Evolutionary conservation across 768 basidiomycete species (phyloP), one percentile per base, ranked within the genome.

Genomic region (Mycena galopus): DNA sequence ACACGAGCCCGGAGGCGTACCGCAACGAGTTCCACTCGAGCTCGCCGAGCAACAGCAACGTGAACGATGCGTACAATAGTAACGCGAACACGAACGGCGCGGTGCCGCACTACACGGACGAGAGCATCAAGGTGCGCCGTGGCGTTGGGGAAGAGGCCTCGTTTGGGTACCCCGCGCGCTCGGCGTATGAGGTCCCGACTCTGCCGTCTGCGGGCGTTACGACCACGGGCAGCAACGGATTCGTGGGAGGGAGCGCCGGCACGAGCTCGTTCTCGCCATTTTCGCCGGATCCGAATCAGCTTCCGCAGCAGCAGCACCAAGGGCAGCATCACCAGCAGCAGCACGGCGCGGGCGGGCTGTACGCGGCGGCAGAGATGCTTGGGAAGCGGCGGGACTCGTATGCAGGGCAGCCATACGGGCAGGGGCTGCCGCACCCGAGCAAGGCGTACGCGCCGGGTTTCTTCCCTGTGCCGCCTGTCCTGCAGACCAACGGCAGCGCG

Each of bases 361-460:
- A 69, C 67, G 57, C 73, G 23, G 58, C 73, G 63, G 61, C 65
- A 50, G 71, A 75, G 50, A 12, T 75, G 67, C 64, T 75, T 70
- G 79, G 79, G 53, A 72, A 80, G 74, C 79, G 80, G 51, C 85
- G 83, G 71, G 85, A 83, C 64, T 82, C 81, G 33, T 80, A 74
- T 47, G 78, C 79, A 42, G 79, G 12, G 60, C 23, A 19, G 2
- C 4, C 79, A 57, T 16, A 37, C 35, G 35, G 12, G 39, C 39
- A 42, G 77, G 82, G 44, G 82, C 79, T 89, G 59, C 82, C 88
- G 25, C 88, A 89, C 70, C 80, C 84, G 11, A 85, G 86, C 55
- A 88, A 88, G 78, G 81, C 83, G 65, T 91, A 86, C 74, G 82
- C 83, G n/a, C 85, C 88, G 37, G 86, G 88, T 35, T 89, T 91